Evolutionary conservation across 208 protist species (phyloP).

Genomic region (Angomonas desouzai): DNA sequence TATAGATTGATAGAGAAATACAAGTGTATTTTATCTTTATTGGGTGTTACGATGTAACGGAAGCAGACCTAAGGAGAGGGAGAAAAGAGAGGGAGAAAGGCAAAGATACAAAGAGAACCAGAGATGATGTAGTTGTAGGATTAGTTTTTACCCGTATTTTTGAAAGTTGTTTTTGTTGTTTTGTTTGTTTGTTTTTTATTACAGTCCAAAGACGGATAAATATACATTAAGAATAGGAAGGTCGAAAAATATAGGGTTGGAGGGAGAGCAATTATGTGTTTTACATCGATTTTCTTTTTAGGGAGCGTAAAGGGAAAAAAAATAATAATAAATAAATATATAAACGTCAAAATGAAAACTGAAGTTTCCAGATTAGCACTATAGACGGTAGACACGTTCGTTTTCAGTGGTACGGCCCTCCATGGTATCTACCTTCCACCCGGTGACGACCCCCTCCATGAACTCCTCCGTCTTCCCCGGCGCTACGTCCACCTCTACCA

Average conservation of each 20-base stretch:
- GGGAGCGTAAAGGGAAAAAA: constrained; percentile 1
- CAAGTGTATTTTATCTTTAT: background rate
- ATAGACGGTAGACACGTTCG: constrained; percentile 65
- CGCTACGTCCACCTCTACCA: constrained; percentile 68
- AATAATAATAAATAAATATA: constrained; percentile 11
- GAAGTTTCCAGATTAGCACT: background rate
- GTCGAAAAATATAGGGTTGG: too few species aligned
- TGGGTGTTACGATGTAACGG: too few species aligned
- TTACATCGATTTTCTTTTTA: constrained; percentile 15
- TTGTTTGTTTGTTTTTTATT: too few species aligned
- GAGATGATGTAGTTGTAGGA: too few species aligned
- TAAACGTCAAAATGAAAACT: too few species aligned
- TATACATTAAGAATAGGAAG: too few species aligned
- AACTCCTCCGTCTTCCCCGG: constrained; percentile 73
- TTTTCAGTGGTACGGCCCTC: constrained; percentile 56
- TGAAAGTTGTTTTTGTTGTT: too few species aligned
- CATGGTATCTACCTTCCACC: constrained; percentile 75
- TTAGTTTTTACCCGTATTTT: too few species aligned
- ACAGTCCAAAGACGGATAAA: too few species aligned
- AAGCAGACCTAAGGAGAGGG: too few species aligned
- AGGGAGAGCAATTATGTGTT: too few species aligned
- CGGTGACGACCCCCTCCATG: constrained; percentile 62
- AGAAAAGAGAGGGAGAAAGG: constrained; percentile 11
- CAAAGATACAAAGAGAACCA: too few species aligned
- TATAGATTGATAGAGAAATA: background rate